A percentile compares a stretch with the other conserved stretches of the same genome.
phyloP scores from a whole-genome alignment of 768 basidiomycete genomes.

The Xanthoconium purpureum region DNA sequence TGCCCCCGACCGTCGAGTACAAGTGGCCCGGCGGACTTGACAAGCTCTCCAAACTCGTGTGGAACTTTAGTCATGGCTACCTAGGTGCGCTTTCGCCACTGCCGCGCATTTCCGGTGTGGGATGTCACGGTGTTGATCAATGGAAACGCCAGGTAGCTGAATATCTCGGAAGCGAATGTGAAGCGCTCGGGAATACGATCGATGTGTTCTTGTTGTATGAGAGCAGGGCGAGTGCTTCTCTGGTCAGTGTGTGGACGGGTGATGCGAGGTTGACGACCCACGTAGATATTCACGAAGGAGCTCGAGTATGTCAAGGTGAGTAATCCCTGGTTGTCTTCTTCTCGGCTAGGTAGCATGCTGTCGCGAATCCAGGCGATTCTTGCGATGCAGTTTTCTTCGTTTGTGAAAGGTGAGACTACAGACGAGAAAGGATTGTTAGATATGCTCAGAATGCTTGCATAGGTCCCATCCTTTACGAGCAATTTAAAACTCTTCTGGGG shows the following conservation, averaged over 20 bases:
- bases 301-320: conserved; percentile 41
- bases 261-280: neutral
- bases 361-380: conserved; percentile 33
- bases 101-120: neutral
- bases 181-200: conserved; percentile 24
- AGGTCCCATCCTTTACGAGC: conserved; percentile 26
- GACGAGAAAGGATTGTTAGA: neutral
- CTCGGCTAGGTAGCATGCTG: neutral
- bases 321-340: neutral
- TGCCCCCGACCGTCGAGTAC: neutral
- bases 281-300: conserved; percentile 37
- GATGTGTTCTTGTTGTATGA: conserved; percentile 26
- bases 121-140: neutral
- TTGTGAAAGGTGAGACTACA: conserved; percentile 32
- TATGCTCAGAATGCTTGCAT: neutral
- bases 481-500: conserved; percentile 32
- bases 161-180: conserved; percentile 3
- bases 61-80: conserved; percentile 45
- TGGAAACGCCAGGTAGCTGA: conserved; percentile 15
- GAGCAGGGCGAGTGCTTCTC: conserved; percentile 17
- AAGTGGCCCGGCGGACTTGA: neutral
- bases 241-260: neutral
- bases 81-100: conserved; percentile 34
- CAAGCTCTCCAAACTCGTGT: conserved; percentile 8
- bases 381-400: conserved; percentile 36